Conservation (phyloP, 176 grass and related monocot genomes). For the Luzula sylvatica region DNA sequence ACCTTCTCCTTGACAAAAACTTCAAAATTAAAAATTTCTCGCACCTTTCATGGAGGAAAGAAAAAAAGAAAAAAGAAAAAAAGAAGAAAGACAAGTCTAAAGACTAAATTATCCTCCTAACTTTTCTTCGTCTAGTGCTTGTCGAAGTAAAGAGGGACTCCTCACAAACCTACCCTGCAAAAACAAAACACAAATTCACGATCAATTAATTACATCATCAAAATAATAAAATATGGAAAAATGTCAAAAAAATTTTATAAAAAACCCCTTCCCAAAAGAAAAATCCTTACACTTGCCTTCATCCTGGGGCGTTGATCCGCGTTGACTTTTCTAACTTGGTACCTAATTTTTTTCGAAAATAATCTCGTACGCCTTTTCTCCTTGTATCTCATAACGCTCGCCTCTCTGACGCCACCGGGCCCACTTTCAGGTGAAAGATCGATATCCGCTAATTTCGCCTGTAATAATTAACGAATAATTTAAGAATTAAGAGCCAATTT, state of each 20-base stretch:
- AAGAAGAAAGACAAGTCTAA: constrained; percentile 8
- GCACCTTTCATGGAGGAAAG: constrained; percentile 9
- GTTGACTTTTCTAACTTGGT: constrained; percentile 92
- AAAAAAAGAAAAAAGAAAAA: constrained; percentile 16
- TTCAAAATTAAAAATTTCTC: constrained; percentile 11
- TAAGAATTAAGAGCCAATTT: background rate
- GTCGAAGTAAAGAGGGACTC: constrained; percentile 80
- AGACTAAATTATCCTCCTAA: constrained; percentile 40
- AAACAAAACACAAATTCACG: constrained; percentile 5
- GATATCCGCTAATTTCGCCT: constrained; percentile 71
- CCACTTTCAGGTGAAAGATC: constrained; percentile 63
- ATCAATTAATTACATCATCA: constrained; percentile 12
- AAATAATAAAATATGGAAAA: background rate
- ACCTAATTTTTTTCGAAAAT: constrained; percentile 95
- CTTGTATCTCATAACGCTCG: constrained; percentile 92
- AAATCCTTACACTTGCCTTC: constrained; percentile 99
- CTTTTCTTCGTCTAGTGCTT: constrained; percentile 74
- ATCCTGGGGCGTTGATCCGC: constrained; percentile 91
- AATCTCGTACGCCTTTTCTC: constrained; percentile 86
- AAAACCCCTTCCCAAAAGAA: constrained; percentile 28
- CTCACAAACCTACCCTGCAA: constrained; percentile 96
- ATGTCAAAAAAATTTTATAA: background rate
- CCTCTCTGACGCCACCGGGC: constrained; percentile 61
- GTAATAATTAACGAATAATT: too few species aligned
- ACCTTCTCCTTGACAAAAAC: too few species aligned